Evolutionary conservation across 257 asterid species (phyloP), one percentile per base, ranked within the genome.

Genomic region (Verbascum thapsus): DNA sequence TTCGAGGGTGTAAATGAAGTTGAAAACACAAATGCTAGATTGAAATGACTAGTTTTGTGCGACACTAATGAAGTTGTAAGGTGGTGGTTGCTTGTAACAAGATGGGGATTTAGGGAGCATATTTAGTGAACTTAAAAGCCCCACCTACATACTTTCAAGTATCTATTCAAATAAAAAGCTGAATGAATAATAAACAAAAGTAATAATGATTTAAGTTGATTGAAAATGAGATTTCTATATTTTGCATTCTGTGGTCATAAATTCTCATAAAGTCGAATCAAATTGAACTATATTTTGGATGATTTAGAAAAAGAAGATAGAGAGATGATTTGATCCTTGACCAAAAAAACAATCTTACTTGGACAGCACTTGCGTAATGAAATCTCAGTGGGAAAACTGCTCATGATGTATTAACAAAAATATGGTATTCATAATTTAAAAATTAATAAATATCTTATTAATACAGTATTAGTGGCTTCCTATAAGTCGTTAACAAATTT

Each of bases 11-110:
- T 39, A 10, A 51, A 64, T 50, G n/a, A n/a, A n/a, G n/a, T 22
- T 71, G 61, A 58, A 18, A 57, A 41, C 67, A 48, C 8, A 30
- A 10, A 6, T 44, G 23, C n/a, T 11, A 20, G 15, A 48, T 26
- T 57, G 63, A 71, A 40, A 71, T 71, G 67, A 71, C n/a, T 54
- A 49, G 62, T 60, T 45, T 48, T 19, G 12, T 53, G 72, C 30
- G 53, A 66, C n/a, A n/a, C n/a, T n/a, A n/a, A 18, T 26, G 5
- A 42, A 17, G 9, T 10, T 22, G 30, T 52, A 5, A 51, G 39
- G 18, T 34, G 64, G 47, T 35, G 50, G 38, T 53, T 39, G 58
- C 18, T 57, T 39, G 53, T 57, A 66, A 15, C 42, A 23, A 22
- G 9, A 53, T 69, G 44, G 59, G 59, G 58, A 30, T 63, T 62